phyloP scores from a whole-genome alignment of 768 basidiomycete genomes.

The Dentipellis fragilis region DNA sequence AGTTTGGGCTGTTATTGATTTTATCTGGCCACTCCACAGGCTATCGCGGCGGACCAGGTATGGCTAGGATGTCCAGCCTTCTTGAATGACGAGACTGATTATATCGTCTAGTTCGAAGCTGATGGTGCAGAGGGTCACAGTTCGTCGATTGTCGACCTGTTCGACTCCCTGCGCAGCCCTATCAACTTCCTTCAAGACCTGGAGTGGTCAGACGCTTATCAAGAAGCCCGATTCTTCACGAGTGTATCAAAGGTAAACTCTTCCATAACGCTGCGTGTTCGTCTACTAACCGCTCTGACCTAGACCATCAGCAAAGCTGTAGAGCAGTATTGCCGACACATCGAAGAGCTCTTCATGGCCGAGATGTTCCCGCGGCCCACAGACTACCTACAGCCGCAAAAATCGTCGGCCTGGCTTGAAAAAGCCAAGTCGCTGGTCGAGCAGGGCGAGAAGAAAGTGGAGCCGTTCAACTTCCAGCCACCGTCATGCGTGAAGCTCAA shows the following conservation, averaged over 20 bases:
- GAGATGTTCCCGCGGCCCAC: conserved; percentile 88
- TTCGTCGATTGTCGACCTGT: conserved; percentile 95
- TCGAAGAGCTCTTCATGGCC: conserved; percentile 85
- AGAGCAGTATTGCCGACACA: conserved; percentile 80
- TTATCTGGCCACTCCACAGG: conserved; percentile 29
- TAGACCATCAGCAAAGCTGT: conserved; percentile 88
- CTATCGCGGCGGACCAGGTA: conserved; percentile 78
- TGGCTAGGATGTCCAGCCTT: neutral
- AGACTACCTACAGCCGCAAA: conserved; percentile 75
- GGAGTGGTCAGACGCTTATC: conserved; percentile 86
- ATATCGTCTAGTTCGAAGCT: conserved; percentile 54
- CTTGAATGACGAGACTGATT: no score
- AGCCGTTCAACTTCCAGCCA: conserved; percentile 89
- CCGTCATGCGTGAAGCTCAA: conserved; percentile 97
- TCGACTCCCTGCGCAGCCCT: conserved; percentile 87
- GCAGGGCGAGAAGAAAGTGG: conserved; percentile 81
- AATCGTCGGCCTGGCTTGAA: conserved; percentile 83
- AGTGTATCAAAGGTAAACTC: conserved; percentile 67
- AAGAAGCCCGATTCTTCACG: conserved; percentile 85
- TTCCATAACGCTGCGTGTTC: neutral
- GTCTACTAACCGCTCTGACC: neutral
- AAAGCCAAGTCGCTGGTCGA: conserved; percentile 74
- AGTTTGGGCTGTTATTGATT: neutral
- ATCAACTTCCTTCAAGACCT: conserved; percentile 82
- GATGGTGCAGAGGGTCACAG: conserved; percentile 77